Evolutionary conservation across 2,329 filamentous ascomycete species (phyloP).

Genomic region (Mycosphaerella sp.): DNA sequence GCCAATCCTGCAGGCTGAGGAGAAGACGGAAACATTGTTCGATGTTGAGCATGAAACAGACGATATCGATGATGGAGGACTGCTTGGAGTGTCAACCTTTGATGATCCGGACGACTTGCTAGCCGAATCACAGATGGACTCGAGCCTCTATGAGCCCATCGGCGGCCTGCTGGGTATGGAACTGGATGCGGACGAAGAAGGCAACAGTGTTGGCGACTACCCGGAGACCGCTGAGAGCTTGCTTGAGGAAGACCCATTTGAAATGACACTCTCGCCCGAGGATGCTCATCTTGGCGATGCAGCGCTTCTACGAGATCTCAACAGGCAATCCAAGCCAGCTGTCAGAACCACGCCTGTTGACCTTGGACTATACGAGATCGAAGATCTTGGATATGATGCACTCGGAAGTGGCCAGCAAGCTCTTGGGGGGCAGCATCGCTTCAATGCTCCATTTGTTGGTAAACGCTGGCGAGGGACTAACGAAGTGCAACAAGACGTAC

Average conservation of each 20-base stretch:
- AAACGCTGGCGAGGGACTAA: neutral
- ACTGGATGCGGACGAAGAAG: constrained; percentile 21
- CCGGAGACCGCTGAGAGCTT: constrained; percentile 34
- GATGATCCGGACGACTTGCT: constrained; percentile 37
- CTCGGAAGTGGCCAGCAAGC: constrained; percentile 26
- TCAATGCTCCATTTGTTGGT: constrained; percentile 27
- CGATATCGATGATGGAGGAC: constrained; percentile 30
- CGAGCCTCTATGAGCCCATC: constrained; percentile 32
- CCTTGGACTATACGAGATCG: constrained; percentile 29
- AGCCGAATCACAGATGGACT: constrained; percentile 29
- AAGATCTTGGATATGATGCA: constrained; percentile 33
- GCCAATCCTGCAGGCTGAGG: constrained; percentile 60
- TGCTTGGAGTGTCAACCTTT: constrained; percentile 21
- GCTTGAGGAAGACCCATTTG: constrained; percentile 37
- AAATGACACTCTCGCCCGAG: constrained; percentile 31
- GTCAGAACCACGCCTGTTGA: constrained; percentile 20
- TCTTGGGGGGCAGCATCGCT: constrained; percentile 29
- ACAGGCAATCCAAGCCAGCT: constrained; percentile 26
- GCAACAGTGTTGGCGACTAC: constrained; percentile 16
- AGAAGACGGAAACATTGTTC: constrained; percentile 51
- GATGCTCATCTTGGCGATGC: constrained; percentile 29
- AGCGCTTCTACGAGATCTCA: constrained; percentile 30
- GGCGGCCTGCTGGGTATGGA: constrained; percentile 27
- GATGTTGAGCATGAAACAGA: constrained; percentile 29
- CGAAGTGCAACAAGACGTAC: constrained; percentile 17